Percentiles rank a stretch among this genome's conserved stretches.
These are phyloP conservation scores for Marvania coccoides DNA, from an alignment of 139 green algal genomes.

Conservation along the genomic window DNA sequence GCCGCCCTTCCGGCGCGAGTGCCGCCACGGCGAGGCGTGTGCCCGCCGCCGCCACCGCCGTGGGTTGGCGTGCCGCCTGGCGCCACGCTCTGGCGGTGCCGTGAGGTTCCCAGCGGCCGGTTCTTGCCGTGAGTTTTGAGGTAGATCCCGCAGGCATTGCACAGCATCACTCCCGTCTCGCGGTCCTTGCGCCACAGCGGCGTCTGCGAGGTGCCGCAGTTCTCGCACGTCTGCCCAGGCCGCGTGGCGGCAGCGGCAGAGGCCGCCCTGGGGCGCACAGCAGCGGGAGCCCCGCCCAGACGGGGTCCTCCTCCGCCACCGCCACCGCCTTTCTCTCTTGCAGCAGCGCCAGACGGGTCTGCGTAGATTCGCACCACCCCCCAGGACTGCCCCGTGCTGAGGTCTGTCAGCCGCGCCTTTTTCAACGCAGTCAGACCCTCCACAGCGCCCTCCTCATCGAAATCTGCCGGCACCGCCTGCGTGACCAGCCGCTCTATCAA, in stretches of 20 bases:
- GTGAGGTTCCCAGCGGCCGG: constrained; percentile 18
- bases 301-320: background rate
- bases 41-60: too few species aligned
- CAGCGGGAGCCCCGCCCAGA: background rate
- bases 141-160: constrained; percentile 78
- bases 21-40: too few species aligned
- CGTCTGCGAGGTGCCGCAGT: constrained; percentile 61
- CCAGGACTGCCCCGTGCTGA: constrained; percentile 12
- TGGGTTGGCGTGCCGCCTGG: too few species aligned
- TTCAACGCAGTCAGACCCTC: constrained; percentile 29
- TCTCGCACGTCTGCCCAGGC: constrained; percentile 36
- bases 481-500: constrained; percentile 25
- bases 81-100: background rate
- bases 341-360: constrained; percentile 3
- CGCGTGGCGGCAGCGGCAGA: background rate
- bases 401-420: constrained; percentile 20
- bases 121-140: constrained; percentile 58
- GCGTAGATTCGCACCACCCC: constrained; percentile 30
- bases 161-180: constrained; percentile 39
- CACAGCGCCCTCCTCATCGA: constrained; percentile 26
- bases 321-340: background rate
- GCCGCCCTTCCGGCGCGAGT: background rate
- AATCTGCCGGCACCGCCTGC: constrained; percentile 7
- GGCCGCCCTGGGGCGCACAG: background rate
- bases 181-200: constrained; percentile 67